A percentile compares a stretch with the other conserved stretches of the same genome.
Conservation (phyloP, 441 rosid genomes). For the Adansonia madagascariensis region DNA sequence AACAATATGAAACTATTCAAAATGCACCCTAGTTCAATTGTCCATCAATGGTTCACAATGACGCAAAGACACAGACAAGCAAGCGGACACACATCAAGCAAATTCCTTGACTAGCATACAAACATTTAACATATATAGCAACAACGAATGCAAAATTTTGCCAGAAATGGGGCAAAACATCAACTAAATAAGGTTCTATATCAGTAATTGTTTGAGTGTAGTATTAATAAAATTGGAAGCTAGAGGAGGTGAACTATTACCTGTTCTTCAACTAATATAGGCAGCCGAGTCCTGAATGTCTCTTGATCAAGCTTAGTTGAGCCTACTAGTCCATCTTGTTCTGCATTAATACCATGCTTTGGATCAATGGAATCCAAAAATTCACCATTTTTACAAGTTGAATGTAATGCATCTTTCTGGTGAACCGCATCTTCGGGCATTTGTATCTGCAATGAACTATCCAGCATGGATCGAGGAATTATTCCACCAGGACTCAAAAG, state of each 20-base stretch:
- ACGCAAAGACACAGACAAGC: conserved; percentile 5
- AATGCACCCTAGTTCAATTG: not conserved
- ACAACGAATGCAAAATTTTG: conserved; percentile 7
- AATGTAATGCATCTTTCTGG: conserved; percentile 34
- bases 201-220: not conserved
- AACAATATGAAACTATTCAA: not conserved
- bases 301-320: conserved; percentile 41
- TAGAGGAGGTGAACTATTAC: conserved; percentile 35
- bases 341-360: conserved; percentile 38
- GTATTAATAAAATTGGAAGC: conserved; percentile 11
- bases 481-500: conserved; percentile 40
- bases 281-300: conserved; percentile 33
- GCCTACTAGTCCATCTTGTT: conserved; percentile 43
- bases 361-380: conserved; percentile 39
- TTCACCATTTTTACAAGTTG: conserved; percentile 40
- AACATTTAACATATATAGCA: not conserved
- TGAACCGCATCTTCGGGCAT: conserved; percentile 48
- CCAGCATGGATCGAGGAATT: conserved; percentile 36
- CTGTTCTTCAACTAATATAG: conserved; percentile 47
- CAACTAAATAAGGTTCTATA: not conserved
- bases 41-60: not conserved
- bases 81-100: conserved; percentile 6
- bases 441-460: conserved; percentile 48
- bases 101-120: not conserved
- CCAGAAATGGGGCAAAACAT: not conserved